Base-by-base conservation (phyloP, 179 eudicot species). In the Dionaea muscipula region DNA sequence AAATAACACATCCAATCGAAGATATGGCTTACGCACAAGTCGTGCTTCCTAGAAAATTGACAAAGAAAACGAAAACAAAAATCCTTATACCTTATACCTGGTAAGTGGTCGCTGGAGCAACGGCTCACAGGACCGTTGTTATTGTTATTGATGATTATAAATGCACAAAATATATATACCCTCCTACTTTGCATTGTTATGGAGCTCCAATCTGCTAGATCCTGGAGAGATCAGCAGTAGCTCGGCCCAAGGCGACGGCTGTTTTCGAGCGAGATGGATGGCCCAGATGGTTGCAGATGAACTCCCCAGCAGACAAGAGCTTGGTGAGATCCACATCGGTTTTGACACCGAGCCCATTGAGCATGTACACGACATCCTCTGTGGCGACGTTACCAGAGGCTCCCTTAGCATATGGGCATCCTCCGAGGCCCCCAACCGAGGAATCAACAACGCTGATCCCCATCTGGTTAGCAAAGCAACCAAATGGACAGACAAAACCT, bases 361-460 rank as follows among this genome's bases (percentile, higher is more conserved):
- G 86, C 90, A 82, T 82, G 78, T 80, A 82, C 16, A 82, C 86
- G 19, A 82, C 90, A 51, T 82, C 90, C 70, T 82, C 90, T 0
- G 90, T 82, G 22, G 90, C 79, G 48, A 82, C 90, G 41, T 82
- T 82, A 17, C 90, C 90, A 5, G 90, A 77, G 25, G 90, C 90
- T 56, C 90, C 90, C 68, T 80, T 82, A 5, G 90, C 90, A 43
- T 82, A 82, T 33, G 90, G 90, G 70, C 90, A 82, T 4, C 90
- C 90, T 49, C 90, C 90, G 16, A 82, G 82, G 40, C 90, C 90
- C 28, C 81, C 81, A 31, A 80, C 39, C 2, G 90, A 80, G 41
- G 86, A 77, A 54, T 82, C 90, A 1, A 82, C 69, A 0, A 68
- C 51, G 53, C 68, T 75, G 60, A 82, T 82, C 38, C 90, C 90